Evolutionary conservation across 768 basidiomycete species (phyloP).

Genomic region (Trametes punicea): DNA sequence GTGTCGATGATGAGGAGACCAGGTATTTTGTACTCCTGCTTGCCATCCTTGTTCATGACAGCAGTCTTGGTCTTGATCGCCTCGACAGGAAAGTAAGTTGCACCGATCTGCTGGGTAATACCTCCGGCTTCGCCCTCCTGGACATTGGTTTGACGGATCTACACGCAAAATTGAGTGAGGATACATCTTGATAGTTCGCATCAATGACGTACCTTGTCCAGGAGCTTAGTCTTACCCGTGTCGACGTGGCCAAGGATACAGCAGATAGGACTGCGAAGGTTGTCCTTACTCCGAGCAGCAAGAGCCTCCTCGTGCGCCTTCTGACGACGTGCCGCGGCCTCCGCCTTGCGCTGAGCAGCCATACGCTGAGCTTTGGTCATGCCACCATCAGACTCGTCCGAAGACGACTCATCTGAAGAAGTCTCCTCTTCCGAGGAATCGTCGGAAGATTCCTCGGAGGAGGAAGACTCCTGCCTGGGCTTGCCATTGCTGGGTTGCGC

Average conservation of each 20-base stretch:
- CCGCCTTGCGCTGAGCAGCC: constrained; percentile 71
- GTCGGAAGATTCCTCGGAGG: constrained; percentile 11
- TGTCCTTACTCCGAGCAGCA: constrained; percentile 81
- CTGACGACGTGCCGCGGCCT: constrained; percentile 75
- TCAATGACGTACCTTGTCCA: constrained; percentile 75
- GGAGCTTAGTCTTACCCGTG: constrained; percentile 96
- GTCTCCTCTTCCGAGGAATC: constrained; percentile 33
- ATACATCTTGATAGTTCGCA: not conserved
- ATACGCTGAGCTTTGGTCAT: constrained; percentile 65
- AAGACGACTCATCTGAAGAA: constrained; percentile 41
- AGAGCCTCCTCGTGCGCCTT: constrained; percentile 83
- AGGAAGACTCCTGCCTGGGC: constrained; percentile 22
- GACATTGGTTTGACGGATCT: constrained; percentile 99
- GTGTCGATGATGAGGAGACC: constrained; percentile 97
- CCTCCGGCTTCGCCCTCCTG: constrained; percentile 99
- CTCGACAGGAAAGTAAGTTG: constrained; percentile 96
- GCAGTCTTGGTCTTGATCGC: constrained; percentile 91
- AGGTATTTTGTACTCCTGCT: constrained; percentile 93
- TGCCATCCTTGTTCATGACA: constrained; percentile 88
- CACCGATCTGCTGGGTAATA: constrained; percentile 99
- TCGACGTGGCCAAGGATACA: constrained; percentile 99
- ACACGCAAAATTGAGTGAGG: not conserved
- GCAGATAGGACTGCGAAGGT: constrained; percentile 94
- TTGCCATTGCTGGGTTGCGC: constrained; percentile 15
- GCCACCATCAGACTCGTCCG: constrained; percentile 54